A percentile compares a stretch with the other conserved stretches of the same genome.
These are phyloP conservation scores for Glaciozyma antarctica DNA, from an alignment of 768 basidiomycete genomes.

Conservation along the genomic window DNA sequence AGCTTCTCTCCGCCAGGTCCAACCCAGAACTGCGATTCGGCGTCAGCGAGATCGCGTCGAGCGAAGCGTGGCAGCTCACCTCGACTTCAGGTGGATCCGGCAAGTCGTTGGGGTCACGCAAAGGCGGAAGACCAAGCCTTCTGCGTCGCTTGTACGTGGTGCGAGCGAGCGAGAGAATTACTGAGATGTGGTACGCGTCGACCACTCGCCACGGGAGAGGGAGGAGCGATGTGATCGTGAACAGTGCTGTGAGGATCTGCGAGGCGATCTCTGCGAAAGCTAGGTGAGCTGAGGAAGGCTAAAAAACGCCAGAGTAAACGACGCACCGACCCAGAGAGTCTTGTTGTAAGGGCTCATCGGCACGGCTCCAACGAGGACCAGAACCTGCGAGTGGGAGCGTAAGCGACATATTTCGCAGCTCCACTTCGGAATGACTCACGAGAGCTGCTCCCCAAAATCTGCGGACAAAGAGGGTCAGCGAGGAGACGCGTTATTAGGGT, in stretches of 20 bases:
- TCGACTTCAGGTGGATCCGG: conserved; percentile 52
- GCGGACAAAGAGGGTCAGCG: not conserved
- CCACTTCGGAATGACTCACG: conserved; percentile 38
- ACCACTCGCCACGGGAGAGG: conserved; percentile 65
- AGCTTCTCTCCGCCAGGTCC: conserved; percentile 7
- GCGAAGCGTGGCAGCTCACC: not conserved
- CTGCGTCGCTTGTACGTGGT: conserved; percentile 52
- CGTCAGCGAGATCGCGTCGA: not conserved
- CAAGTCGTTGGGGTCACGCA: conserved; percentile 66
- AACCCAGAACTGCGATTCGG: conserved; percentile 5
- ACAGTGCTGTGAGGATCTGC: conserved; percentile 51
- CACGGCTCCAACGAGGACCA: conserved; percentile 55
- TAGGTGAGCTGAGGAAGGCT: not conserved
- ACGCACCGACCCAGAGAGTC: conserved; percentile 57
- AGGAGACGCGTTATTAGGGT: too few species aligned
- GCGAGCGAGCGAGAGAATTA: conserved; percentile 66
- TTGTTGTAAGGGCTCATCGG: conserved; percentile 63
- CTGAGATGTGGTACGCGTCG: conserved; percentile 62
- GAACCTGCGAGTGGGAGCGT: too few species aligned
- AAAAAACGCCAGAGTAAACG: not conserved
- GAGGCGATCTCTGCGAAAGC: conserved; percentile 50
- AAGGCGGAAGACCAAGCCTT: conserved; percentile 55
- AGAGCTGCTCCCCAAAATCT: conserved; percentile 76
- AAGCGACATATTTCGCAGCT: too few species aligned
- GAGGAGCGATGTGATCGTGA: conserved; percentile 36